Base-by-base conservation (phyloP, 345 rosid genomes). In the Populus tremula region DNA sequence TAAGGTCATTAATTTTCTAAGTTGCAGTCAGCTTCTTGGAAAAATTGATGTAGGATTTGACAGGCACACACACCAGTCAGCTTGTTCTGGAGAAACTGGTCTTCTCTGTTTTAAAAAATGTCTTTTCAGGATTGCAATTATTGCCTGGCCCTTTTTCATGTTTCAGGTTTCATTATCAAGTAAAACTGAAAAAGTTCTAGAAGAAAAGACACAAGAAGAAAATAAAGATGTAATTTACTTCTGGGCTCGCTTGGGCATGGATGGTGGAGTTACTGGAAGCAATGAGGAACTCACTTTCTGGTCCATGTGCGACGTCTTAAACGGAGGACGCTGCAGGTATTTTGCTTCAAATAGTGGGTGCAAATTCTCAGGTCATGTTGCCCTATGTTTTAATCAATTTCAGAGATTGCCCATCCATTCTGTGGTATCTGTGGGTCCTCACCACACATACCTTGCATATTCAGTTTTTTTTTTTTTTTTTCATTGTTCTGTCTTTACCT, bases 311-410 rank as follows among this genome's bases (percentile, higher is more conserved):
- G 85, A 82, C 74, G 47, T 76, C 33, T 67, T 82, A 67, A 82
- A 82, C 78, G 85, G 76, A 71, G 82, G 82, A 35, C 79, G 21
- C 56, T 82, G 85, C 85, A 78, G 85, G 85, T 82, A 74, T 65
- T 41, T 70, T 56, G 17, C 31, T 29, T 79, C 61, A 17, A 50
- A 31, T 61, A 25, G 23, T 20, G 17, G 23, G 53, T 36, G 41
- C 35, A 35, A 53, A 3, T 50, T 18, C 1, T 13, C 69, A 49
- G 36, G 7, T 39, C 53, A 29, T 25, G 1, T 38, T 53, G 18
- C 33, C 23, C 59, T 12, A 9, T 75, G 31, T 76, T 53, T 65
- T 29, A 31, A 31, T 47, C 6, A 14, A 65, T 14, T 4, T 29
- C 59, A 53, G 23, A 53, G 23, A 53, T 20, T 53, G 23, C 20